Conservation (phyloP, 768 basidiomycete genomes). For the Russula dissimulans region DNA sequence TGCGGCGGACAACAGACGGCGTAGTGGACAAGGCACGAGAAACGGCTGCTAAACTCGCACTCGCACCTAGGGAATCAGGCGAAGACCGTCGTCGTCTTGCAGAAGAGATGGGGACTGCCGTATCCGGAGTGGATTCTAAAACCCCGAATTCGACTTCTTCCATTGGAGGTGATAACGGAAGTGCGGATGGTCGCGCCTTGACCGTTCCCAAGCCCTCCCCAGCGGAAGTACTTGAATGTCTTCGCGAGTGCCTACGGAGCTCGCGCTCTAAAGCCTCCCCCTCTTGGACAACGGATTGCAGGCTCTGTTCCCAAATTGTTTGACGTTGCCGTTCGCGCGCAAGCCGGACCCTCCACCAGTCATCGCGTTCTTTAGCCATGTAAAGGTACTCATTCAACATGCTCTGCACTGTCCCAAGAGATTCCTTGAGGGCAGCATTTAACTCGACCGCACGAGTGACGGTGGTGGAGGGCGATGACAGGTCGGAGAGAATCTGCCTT, state of each 20-base stretch:
- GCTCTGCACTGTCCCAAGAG: constrained; percentile 44
- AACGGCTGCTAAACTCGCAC: neutral
- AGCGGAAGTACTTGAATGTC: constrained; percentile 28
- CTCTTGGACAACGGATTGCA: constrained; percentile 77
- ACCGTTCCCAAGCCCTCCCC: constrained; percentile 22
- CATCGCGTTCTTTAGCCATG: constrained; percentile 71
- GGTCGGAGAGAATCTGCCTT: constrained; percentile 47
- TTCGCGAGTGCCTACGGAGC: constrained; percentile 50
- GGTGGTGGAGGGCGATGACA: constrained; percentile 28
- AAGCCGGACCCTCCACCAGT: constrained; percentile 62
- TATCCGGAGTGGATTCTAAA: neutral
- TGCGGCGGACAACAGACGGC: neutral
- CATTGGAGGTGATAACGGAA: constrained; percentile 7
- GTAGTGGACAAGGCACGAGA: constrained; percentile 4
- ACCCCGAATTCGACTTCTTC: constrained; percentile 10
- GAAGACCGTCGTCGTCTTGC: neutral
- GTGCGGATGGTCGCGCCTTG: constrained; percentile 15
- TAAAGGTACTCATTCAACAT: constrained; percentile 58
- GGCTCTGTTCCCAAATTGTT: constrained; percentile 81
- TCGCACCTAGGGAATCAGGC: neutral
- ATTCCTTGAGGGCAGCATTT: constrained; percentile 50
- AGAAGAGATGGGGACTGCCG: constrained; percentile 3
- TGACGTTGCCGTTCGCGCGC: constrained; percentile 55
- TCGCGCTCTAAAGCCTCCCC: constrained; percentile 79
- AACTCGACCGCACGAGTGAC: constrained; percentile 27